Evolutionary conservation across 176 grass and related monocot species (phyloP), one percentile per base, ranked within the genome.

Genomic region (Zoysia pacifica): DNA sequence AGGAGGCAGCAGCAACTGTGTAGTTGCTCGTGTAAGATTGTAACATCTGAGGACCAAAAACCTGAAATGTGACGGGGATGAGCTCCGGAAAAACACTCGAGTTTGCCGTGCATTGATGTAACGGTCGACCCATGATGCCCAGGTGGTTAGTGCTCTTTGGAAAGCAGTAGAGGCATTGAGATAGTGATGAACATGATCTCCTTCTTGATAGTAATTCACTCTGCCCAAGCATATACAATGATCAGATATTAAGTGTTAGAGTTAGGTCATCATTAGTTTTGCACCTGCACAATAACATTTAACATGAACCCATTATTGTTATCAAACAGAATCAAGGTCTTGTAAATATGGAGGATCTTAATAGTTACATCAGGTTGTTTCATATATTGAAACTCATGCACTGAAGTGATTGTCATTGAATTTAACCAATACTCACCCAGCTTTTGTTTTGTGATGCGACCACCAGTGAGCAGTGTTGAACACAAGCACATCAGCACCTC

Each of bases 401-500:
- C 14, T 61, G 20, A 60, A 47, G 44, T 11, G 13, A 35, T 66
- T 5, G 7, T 5, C 73, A 58, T 61, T 45, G 15, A 10, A 51
- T 69, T 51, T 91, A 50, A 3, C 53, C 28, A 69, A 49, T 45
- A 76, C 85, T 89, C 65, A 94, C 95, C 95, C 90, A 53, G 88
- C 74, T 87, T 94, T 91, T 59, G 95, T 98, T 90, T 98, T 98
- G 71, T 98, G 86, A 85, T 98, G 95, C 2, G 95, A 98, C 95
- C 95, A 98, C 95, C 95, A 98, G 54, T 98, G 95, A 51, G 90
- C 92, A 81, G 87, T 93, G 84, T 98, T 98, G 55, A 98, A 98
- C 75, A 98, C 92, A 83, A 93, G 90, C 43, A 97, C 83, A 71
- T 94, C 72, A 8, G 92, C 92, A 70, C 74, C 85, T 87, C 69